Base-by-base conservation (phyloP, 1,139 yeast species). In the Sugiyamaella pinicola region DNA sequence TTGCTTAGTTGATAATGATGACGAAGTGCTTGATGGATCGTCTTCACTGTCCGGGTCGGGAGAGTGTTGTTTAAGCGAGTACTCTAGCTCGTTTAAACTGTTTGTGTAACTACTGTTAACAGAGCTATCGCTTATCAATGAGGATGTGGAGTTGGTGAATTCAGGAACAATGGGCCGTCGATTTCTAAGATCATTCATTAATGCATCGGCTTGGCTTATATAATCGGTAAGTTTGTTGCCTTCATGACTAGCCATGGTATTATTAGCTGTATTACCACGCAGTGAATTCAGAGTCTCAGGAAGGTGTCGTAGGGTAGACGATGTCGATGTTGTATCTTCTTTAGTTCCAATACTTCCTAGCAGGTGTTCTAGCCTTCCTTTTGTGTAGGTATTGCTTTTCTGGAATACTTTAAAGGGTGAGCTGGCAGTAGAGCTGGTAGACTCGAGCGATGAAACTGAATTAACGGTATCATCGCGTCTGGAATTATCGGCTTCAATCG, bases 371-470 rank as follows among this genome's bases (percentile, higher is more conserved):
- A 64, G 55, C 21, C 58, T 54, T 6, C 61, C 57, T 22, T 60
- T 60, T 8, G 69, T 65, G 41, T 62, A 64, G 1, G 69, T 64
- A 46, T 65, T 66, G 34, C 58, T 60, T 22, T 55, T 51, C 35
- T 61, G 61, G 46, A 65, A 64, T 9, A 65, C 55, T 42, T 63
- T 63, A 13, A 64, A 45, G 7, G 66, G 66, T 1, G 65, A 56
- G 13, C 58, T 54, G 1, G 47, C 17, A 2, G 47, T 43, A 2
- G 47, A 43, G 18, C 33, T 12, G 3, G 29, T 19, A 5, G 44
- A 26, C 7, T 21, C 13, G 5, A 22, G 59, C 52, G 34, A 9
- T 10, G 31, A 26, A n/a, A 26, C 12, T 26, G 31, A 26, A n/a
- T n/a, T n/a, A n/a, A n/a, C n/a, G n/a, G n/a, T n/a, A n/a, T n/a